Base-by-base conservation (phyloP, 257 asterid genomes). In the Vinca minor region DNA sequence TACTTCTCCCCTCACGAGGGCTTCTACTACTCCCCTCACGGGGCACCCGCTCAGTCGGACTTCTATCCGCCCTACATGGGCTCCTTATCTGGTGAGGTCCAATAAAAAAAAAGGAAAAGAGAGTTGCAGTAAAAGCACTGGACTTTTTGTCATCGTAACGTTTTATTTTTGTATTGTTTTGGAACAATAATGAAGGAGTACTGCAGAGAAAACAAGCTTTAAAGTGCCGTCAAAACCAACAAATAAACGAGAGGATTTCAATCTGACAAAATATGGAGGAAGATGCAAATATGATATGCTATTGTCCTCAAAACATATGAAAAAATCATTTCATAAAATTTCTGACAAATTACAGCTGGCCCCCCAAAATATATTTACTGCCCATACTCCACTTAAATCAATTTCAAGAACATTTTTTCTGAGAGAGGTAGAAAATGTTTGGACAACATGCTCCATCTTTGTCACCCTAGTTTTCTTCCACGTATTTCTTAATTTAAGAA, bases 191-290 rank as follows among this genome's bases (percentile, higher is more conserved):
- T 38, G 44, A 38, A 8, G 44, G 44, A 38, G 44, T 38, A 38
- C 44, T 38, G 44, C 44, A n/a, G n/a, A n/a, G 7, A 4, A 25
- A 46, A 4, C 25, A 46, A 46, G 18, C 53, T 46, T 11, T 46
- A 8, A 42, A 1, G 57, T 21, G 32, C 36, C 31, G 35, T 53
- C 29, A 12, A 0, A 53, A 53, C 41, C 61, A 31, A 5, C 41
- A 29, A 14, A n/a, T n/a, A 14, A n/a, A 55, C 1, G 61, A 26
- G 59, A 53, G n/a, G 28, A 53, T 14, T 53, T 26, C 59, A 15
- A 31, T 55, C 61, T 55, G 61, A 55, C 61, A 55, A 31, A 55
- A 31, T 7, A 55, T 55, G 61, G 23, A 25, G 61, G 61, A n/a
- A 29, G 23, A 29, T 28, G 61, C 41, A 31, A 42, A 55, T 13